Conservation (phyloP, 805 yeast species). For the Metschnikowia aberdeeniae region DNA sequence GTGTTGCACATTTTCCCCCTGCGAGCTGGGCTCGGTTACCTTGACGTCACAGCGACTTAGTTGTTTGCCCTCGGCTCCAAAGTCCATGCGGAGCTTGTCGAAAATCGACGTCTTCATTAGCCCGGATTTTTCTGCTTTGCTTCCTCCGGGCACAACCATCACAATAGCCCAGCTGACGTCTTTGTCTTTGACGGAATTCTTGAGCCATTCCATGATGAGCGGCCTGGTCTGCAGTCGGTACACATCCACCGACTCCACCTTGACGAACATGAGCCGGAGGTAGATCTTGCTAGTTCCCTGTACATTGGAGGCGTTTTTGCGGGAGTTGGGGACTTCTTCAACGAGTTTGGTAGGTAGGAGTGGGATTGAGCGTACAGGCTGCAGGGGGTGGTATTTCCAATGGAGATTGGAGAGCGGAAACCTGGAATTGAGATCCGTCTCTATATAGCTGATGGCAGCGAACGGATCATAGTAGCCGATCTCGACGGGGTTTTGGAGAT, state of each 20-base stretch:
- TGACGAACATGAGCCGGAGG: slow-evolving; percentile 64
- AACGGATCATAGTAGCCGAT: slow-evolving; percentile 78
- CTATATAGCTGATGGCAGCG: slow-evolving; percentile 46
- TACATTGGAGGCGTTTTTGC: slow-evolving; percentile 11
- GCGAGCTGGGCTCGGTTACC: slow-evolving; percentile 9
- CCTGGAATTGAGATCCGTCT: slow-evolving; percentile 39
- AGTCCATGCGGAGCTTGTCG: slow-evolving; percentile 55
- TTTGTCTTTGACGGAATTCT: slow-evolving; percentile 32
- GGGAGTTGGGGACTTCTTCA: slow-evolving; percentile 50
- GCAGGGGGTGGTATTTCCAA: slow-evolving; percentile 52
- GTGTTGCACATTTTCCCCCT: slow-evolving; percentile 7
- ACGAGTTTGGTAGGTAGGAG: slow-evolving; percentile 48
- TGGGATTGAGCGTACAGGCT: slow-evolving; percentile 62
- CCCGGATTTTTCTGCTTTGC: slow-evolving; percentile 31
- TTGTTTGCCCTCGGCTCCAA: slow-evolving; percentile 40
- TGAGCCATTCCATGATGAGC: slow-evolving; percentile 75
- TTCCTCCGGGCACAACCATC: slow-evolving; percentile 42
- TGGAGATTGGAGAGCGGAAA: slow-evolving; percentile 63
- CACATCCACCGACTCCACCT: slow-evolving; percentile 62
- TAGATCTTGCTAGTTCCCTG: slow-evolving; percentile 39
- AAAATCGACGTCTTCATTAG: slow-evolving; percentile 44
- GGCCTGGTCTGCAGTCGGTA: slow-evolving; percentile 82
- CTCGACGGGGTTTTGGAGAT: slow-evolving; percentile 17
- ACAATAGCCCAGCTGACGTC: slow-evolving; percentile 61
- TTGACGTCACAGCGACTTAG: slow-evolving; percentile 20